A percentile compares a stretch with the other conserved stretches of the same genome.
Conservation (phyloP, 805 yeast species). For the Saccharomycopsis schoenii region DNA sequence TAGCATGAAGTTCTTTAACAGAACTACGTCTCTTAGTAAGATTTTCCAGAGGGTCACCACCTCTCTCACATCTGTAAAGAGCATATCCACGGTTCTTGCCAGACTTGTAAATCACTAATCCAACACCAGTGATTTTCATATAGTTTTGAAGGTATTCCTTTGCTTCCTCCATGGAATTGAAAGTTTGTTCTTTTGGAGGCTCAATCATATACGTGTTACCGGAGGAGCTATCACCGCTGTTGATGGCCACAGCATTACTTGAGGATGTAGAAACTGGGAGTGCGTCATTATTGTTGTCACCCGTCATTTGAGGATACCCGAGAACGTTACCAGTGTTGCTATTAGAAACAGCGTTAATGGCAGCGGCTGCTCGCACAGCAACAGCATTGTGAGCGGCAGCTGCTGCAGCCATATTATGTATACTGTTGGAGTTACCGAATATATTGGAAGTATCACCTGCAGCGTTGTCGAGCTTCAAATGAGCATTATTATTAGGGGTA, state of each 20-base stretch:
- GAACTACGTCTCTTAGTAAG: constrained; percentile 10
- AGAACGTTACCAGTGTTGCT: neutral
- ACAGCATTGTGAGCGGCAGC: neutral
- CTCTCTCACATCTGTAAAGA: constrained; percentile 18
- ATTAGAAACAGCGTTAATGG: constrained; percentile 13
- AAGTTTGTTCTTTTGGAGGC: constrained; percentile 15
- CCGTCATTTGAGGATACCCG: neutral
- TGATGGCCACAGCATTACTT: neutral
- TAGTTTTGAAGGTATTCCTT: constrained; percentile 15
- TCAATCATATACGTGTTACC: neutral
- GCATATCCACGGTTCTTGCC: constrained; percentile 19
- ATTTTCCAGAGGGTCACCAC: constrained; percentile 18
- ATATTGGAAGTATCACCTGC: neutral
- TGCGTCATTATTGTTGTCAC: neutral
- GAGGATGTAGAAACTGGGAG: neutral
- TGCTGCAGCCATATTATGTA: neutral
- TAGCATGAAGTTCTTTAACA: neutral
- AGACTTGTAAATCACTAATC: constrained; percentile 18
- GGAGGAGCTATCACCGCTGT: neutral
- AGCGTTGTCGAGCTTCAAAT: neutral
- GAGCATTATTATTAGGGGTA: neutral
- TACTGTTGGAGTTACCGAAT: neutral
- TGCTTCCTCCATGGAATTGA: constrained; percentile 16
- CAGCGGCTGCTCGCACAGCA: neutral
- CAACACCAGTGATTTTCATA: constrained; percentile 11